These are phyloP conservation scores for Globisporangium nodosum DNA, from an alignment of 352 stramenopile species.

Conservation along the genomic window DNA sequence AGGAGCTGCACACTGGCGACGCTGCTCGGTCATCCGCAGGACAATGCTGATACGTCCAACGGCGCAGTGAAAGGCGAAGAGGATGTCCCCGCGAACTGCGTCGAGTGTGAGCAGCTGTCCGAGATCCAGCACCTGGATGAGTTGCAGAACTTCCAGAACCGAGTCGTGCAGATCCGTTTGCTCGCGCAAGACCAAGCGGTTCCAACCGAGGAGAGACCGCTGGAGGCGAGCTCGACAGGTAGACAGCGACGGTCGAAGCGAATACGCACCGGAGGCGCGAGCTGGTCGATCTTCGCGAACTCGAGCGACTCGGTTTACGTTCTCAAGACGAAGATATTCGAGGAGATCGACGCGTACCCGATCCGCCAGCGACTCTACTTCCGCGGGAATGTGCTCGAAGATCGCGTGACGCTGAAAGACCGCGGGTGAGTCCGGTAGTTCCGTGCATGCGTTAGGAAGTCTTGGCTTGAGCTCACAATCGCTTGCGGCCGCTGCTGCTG, in stretches of 20 bases:
- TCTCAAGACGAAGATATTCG: slow-evolving; percentile 74
- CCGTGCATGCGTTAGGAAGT: not conserved
- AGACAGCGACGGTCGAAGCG: slow-evolving; percentile 60
- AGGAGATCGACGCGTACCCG: slow-evolving; percentile 58
- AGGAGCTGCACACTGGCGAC: slow-evolving; percentile 37
- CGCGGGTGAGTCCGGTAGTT: slow-evolving; percentile 36
- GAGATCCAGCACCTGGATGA: slow-evolving; percentile 36
- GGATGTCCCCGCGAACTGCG: slow-evolving; percentile 24
- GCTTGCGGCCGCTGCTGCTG: not conserved
- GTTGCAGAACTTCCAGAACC: slow-evolving; percentile 60
- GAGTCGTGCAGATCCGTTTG: slow-evolving; percentile 55
- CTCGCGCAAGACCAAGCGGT: slow-evolving; percentile 50
- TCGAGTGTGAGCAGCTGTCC: slow-evolving; percentile 39
- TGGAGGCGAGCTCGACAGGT: slow-evolving; percentile 25
- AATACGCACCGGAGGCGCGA: slow-evolving; percentile 38
- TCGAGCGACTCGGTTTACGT: slow-evolving; percentile 68
- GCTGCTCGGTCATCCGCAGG: slow-evolving; percentile 12
- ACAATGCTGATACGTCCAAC: not conserved
- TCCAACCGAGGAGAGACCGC: slow-evolving; percentile 30
- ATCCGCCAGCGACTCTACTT: slow-evolving; percentile 73
- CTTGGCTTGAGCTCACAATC: not conserved
- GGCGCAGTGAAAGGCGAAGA: slow-evolving; percentile 10
- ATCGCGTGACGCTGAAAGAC: slow-evolving; percentile 52
- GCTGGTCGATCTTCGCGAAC: slow-evolving; percentile 47
- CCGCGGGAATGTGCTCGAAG: slow-evolving; percentile 45